Evolutionary conservation across 2,329 filamentous ascomycete genomes (phyloP).

Genomic region (Cladosporium sp.): DNA sequence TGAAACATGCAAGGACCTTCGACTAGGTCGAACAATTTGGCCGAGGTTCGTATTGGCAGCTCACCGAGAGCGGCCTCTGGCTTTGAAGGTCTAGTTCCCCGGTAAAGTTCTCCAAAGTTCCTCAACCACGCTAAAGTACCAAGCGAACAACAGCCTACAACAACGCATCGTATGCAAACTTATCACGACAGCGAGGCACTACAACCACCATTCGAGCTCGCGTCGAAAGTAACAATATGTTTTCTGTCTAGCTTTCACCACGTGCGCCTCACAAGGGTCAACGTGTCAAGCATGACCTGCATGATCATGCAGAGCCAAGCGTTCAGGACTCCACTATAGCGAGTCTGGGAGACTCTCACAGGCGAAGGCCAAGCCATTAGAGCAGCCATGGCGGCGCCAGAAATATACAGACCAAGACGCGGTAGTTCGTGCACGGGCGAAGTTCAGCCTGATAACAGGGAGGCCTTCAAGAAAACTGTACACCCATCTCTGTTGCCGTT

Average conservation of each 20-base stretch:
- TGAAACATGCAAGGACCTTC: too few species aligned
- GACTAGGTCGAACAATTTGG: too few species aligned
- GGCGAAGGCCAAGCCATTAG: constrained; percentile 10
- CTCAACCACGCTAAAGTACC: too few species aligned
- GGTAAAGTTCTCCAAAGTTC: too few species aligned
- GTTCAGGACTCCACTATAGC: background rate
- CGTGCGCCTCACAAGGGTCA: background rate
- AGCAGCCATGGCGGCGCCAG: constrained; percentile 4
- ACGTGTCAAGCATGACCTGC: background rate
- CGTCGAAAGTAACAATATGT: background rate
- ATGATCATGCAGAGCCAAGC: constrained; percentile 1
- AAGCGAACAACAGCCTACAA: too few species aligned
- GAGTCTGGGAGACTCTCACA: background rate
- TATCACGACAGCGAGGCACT: too few species aligned
- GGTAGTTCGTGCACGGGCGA: constrained; percentile 12
- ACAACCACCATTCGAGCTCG: too few species aligned
- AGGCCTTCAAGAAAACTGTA: constrained; percentile 2
- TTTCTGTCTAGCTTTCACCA: background rate
- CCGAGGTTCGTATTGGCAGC: too few species aligned
- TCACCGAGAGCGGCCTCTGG: too few species aligned
- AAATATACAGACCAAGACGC: constrained; percentile 9
- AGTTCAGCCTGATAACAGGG: constrained; percentile 9
- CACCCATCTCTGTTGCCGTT: constrained; percentile 7
- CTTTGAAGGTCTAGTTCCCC: too few species aligned
- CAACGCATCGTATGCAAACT: too few species aligned